Percentiles rank a stretch among this genome's conserved stretches.
phyloP scores from a whole-genome alignment of 2,329 filamentous ascomycete species.

The Byssothecium circinans region DNA sequence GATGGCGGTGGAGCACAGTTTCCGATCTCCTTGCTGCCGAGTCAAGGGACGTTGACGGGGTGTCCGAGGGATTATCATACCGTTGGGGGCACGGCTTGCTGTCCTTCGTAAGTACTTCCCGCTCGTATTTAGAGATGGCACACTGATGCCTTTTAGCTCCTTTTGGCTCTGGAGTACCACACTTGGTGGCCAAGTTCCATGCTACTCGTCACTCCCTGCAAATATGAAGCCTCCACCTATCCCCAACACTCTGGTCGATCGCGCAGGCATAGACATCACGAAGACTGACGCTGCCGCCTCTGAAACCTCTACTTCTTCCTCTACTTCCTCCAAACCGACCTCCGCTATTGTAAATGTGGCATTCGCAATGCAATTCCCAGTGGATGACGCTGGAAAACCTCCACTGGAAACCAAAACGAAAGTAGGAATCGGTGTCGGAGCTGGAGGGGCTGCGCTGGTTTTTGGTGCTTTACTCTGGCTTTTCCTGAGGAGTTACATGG shows the following conservation, averaged over 20 bases:
- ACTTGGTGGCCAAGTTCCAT: conserved; percentile 32
- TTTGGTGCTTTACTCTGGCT: conserved; percentile 11
- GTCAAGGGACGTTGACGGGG: conserved; percentile 11
- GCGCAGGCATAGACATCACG: not conserved
- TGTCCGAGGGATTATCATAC: conserved; percentile 25
- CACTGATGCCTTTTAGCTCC: conserved; percentile 7
- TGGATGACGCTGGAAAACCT: conserved; percentile 11
- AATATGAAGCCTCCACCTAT: conserved; percentile 13
- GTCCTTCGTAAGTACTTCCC: conserved; percentile 19
- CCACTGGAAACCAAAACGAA: conserved; percentile 11
- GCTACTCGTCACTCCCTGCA: conserved; percentile 19
- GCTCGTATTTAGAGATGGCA: too few relatives aligned
- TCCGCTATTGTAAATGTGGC: conserved; percentile 28
- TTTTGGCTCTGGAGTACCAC: conserved; percentile 23
- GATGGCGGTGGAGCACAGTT: conserved; percentile 6
- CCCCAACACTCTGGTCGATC: conserved; percentile 13
- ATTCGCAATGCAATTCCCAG: conserved; percentile 32
- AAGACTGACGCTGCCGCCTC: not conserved
- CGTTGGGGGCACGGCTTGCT: conserved; percentile 19
- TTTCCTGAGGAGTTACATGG: conserved; percentile 8
- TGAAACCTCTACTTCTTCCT: not conserved
- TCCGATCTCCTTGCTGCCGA: conserved; percentile 11
- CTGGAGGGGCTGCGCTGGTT: conserved; percentile 15
- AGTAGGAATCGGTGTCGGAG: conserved; percentile 27
- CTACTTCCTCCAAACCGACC: conserved; percentile 19